Percentiles rank a stretch among this genome's conserved stretches.
phyloP scores from a whole-genome alignment of 148 eudicot species.

The Agrostemma githago region DNA sequence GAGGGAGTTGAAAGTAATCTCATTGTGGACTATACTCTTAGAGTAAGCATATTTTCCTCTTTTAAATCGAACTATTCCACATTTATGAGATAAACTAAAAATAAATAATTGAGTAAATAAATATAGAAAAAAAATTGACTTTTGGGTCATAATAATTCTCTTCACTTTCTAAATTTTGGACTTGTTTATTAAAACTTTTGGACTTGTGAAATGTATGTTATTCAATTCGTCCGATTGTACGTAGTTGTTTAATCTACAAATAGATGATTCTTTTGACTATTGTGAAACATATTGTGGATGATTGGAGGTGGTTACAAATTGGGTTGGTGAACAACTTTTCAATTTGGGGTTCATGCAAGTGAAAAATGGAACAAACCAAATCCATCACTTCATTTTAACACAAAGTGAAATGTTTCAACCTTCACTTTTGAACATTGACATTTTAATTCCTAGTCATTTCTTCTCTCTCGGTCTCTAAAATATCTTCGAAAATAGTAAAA shows the following conservation, averaged over 20 bases:
- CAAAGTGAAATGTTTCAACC: neutral
- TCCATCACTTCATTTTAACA: neutral
- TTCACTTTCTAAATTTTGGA: conserved; percentile 21
- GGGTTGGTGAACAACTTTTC: conserved; percentile 35
- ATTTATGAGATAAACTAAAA: neutral
- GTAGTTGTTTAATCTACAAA: too few relatives aligned
- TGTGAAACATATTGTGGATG: neutral
- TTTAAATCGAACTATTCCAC: neutral
- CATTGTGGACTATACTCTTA: conserved; percentile 79
- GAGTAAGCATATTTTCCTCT: conserved; percentile 41
- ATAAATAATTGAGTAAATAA: neutral
- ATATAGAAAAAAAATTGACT: neutral
- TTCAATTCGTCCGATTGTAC: too few relatives aligned
- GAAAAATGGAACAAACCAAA: conserved; percentile 12
- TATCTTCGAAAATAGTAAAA: too few relatives aligned
- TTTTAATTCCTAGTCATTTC: neutral
- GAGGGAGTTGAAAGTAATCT: conserved; percentile 86
- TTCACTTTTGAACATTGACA: neutral
- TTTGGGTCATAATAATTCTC: neutral
- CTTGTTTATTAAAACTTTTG: too few relatives aligned
- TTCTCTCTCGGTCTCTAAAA: too few relatives aligned
- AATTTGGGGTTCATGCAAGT: conserved; percentile 2
- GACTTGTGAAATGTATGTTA: too few relatives aligned
- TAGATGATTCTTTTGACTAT: neutral
- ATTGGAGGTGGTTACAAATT: conserved; percentile 1